Percentiles rank a stretch among this genome's conserved stretches.
Evolutionary conservation across 257 asterid species (phyloP).

Genomic region (Solanum piurae): DNA sequence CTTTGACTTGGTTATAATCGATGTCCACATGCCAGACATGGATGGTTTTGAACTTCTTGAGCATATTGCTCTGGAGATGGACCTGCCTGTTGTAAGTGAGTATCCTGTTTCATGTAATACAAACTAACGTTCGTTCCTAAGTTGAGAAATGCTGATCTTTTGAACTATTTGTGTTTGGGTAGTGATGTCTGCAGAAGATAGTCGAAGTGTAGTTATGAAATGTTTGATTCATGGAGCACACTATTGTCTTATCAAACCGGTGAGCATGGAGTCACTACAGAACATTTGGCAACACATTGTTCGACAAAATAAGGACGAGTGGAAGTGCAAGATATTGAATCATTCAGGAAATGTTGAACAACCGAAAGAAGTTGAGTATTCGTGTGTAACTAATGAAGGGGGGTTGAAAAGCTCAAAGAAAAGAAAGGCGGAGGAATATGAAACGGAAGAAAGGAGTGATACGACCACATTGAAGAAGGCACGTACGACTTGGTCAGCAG

Average conservation of each 20-base stretch:
- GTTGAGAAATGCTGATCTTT: not conserved
- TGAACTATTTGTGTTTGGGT: not conserved
- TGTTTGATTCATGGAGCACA: constrained; percentile 91
- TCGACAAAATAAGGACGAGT: constrained; percentile 61
- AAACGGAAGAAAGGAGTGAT: constrained; percentile 67
- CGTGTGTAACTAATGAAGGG: constrained; percentile 67
- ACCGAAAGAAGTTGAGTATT: constrained; percentile 42
- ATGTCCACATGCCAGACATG: constrained; percentile 97
- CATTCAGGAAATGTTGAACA: constrained; percentile 54
- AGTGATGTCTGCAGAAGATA: constrained; percentile 99
- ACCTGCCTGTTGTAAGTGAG: constrained; percentile 92
- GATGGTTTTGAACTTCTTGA: constrained; percentile 92
- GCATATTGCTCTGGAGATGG: constrained; percentile 76
- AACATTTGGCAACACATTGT: constrained; percentile 98
- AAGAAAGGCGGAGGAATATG: constrained; percentile 5
- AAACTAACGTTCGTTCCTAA: not conserved
- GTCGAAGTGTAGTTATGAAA: constrained; percentile 77
- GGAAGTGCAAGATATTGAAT: constrained; percentile 57
- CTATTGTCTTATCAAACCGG: constrained; percentile 82
- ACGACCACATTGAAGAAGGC: constrained; percentile 56
- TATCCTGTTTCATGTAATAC: not conserved
- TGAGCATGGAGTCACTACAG: constrained; percentile 79
- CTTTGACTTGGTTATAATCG: constrained; percentile 75
- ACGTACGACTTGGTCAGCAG: constrained; percentile 84
- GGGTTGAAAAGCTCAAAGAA: constrained; percentile 48